Base-by-base conservation (phyloP, 345 rosid genomes). In the Eucalyptus coolabah region DNA sequence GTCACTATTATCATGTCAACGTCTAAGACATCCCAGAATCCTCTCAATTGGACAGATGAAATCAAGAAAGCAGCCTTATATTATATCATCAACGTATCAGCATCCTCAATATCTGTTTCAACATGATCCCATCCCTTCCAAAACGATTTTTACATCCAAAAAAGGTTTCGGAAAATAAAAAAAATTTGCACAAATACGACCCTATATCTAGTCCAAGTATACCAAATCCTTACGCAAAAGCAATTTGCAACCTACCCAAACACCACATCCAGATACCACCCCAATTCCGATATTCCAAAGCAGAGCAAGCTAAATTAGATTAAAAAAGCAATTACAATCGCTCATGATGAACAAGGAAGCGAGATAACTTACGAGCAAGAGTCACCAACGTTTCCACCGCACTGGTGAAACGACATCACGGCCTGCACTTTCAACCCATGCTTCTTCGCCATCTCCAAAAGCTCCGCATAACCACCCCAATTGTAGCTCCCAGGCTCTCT, bases 371-470 rank as follows among this genome's bases (percentile, higher is more conserved):
- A 97, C 99, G 88, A 93, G 93, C 96, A 96, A 88, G 99, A 97
- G 88, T 98, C 99, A 60, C 99, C 99, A 87, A 98, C 99, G 96
- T 98, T 98, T 87, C 99, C 99, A 72, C 99, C 99, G 60, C 99
- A 98, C 94, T 95, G 99, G 92, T 98, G 99, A 89, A 97, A 98
- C 53, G 99, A 97, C 99, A 98, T 98, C 49, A 98, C 99, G 4
- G 99, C 97, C 92, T 98, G 99, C 60, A 98, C 98, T 93, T 98
- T 98, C 51, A 98, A 97, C 2, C 99, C 99, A 28, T 95, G 93
- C 88, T 94, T 94, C 91, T 93, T 94, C 6, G 99, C 99, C 99
- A 98, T 96, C 80, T 98, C 97, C 26, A 98, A 89, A n/a, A 98
- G 92, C 90, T 97, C 99, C 42, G 89, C 86, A 77, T 97, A 98